Evolutionary conservation across 352 stramenopile species (phyloP), one percentile per base, ranked within the genome.

Genomic region (Globisporangium cederbergense): DNA sequence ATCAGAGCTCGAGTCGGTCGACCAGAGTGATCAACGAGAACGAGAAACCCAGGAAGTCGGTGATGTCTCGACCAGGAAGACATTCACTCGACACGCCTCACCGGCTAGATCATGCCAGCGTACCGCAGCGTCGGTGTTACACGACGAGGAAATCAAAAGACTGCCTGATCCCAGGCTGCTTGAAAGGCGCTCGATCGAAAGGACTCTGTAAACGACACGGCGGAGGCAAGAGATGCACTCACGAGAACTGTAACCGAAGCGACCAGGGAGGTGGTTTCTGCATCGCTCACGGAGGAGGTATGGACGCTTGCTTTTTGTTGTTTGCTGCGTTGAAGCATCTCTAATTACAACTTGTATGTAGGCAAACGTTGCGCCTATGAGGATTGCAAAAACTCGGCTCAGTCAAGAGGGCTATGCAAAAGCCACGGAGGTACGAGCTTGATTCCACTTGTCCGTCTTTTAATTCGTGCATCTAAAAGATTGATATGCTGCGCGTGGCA

Each of bases 191-290:
- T 46, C 75, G 88, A 11, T 96, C 88, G 13, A 84, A 74, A 75
- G 85, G 86, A 30, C 71, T 95, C 4, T 96, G 88, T 64, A 96
- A 96, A 64, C 86, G 86, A 9, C 88, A 96, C 52, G 88, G 88
- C 10, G 88, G 88, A 11, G 88, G 88, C 7, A 96, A 94, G 53
- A 73, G 88, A 32, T 96, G 87, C 68, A 86, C 75, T 7, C 28
- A 80, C 40, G 43, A 49, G 18, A 76, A 69, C 8, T 96, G 87
- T 58, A 60, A 57, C 4, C 83, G 85, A 28, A 94, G 87, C 45
- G 87, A 96, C 30, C 87, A 96, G 81, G 87, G 87, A n/a, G 87
- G 87, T 18, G 87, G 87, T 0, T 89, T 79, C 36, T 96, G 87
- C 49, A 96, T 96, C 50, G 76, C 74, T 3, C 87, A 96, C 34